Conservation (phyloP, 139 green algal species). For the Pleodorina starrii region DNA sequence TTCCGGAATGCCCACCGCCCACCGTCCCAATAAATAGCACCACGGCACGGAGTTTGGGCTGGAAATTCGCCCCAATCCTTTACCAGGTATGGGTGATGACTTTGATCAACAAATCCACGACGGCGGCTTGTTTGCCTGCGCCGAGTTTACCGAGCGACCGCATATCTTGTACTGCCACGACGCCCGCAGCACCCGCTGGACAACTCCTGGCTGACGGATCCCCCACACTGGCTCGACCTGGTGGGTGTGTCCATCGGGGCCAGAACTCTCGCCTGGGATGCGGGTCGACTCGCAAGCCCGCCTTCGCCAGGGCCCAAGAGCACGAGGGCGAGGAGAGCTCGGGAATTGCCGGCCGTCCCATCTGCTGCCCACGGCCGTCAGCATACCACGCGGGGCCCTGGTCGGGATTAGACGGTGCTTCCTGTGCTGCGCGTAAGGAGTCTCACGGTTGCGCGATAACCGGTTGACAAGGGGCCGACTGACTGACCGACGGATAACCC, state of each 20-base stretch:
- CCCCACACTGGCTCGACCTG: neutral
- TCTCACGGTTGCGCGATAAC: neutral
- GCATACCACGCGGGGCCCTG: neutral
- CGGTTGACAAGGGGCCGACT: neutral
- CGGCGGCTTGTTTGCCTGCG: neutral
- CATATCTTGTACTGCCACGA: neutral
- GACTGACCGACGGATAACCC: too few species aligned
- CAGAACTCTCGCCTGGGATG: neutral
- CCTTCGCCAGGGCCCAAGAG: neutral
- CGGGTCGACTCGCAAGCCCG: neutral
- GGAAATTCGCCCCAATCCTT: constrained; percentile 14
- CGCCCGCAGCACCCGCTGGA: constrained; percentile 22
- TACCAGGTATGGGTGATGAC: neutral
- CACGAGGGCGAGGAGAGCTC: neutral
- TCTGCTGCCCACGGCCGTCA: neutral
- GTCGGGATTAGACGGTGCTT: neutral
- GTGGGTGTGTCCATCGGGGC: neutral
- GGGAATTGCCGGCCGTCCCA: neutral
- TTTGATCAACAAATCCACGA: neutral
- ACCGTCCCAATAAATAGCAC: neutral
- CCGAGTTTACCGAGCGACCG: neutral
- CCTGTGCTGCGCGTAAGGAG: neutral
- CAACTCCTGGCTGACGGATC: constrained; percentile 12
- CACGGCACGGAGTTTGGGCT: neutral
- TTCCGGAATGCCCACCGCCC: neutral